A percentile compares a stretch with the other conserved stretches of the same genome.
Conservation (phyloP, 805 yeast species). For the Yamadazyma philogaea region DNA sequence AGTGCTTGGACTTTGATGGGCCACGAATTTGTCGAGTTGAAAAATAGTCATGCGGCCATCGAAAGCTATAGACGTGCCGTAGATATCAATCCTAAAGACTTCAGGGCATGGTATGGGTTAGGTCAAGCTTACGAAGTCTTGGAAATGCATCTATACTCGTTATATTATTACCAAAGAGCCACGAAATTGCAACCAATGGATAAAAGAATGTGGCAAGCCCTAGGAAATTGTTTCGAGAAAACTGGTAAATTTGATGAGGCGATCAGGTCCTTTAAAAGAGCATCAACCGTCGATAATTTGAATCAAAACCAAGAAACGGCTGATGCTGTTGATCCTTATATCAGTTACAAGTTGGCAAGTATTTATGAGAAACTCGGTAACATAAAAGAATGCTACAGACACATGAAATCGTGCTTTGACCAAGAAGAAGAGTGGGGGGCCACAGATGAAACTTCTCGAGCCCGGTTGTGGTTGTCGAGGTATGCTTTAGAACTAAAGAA, state of each 20-base stretch:
- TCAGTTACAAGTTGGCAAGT: slow-evolving; percentile 64
- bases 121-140: slow-evolving; percentile 98
- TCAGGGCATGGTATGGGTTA: slow-evolving; percentile 96
- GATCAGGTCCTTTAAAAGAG: slow-evolving; percentile 76
- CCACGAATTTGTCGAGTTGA: slow-evolving; percentile 94
- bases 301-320: slow-evolving; percentile 14
- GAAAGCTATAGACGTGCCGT: slow-evolving; percentile 93
- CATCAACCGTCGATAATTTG: slow-evolving; percentile 49
- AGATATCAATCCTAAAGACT: slow-evolving; percentile 83
- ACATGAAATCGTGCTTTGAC: slow-evolving; percentile 67
- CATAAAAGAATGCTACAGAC: slow-evolving; percentile 49
- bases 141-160: slow-evolving; percentile 90
- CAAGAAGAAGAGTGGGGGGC: slow-evolving; percentile 63
- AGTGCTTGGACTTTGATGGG: slow-evolving; percentile 99
- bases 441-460: slow-evolving; percentile 72
- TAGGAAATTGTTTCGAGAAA: slow-evolving; percentile 85
- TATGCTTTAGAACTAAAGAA: slow-evolving; percentile 54
- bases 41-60: slow-evolving; percentile 96
- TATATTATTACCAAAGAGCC: slow-evolving; percentile 89
- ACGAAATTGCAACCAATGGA: slow-evolving; percentile 85
- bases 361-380: slow-evolving; percentile 60
- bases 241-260: slow-evolving; percentile 69
- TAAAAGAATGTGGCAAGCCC: slow-evolving; percentile 93
- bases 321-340: slow-evolving; percentile 37
- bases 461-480: slow-evolving; percentile 83